phyloP scores from a whole-genome alignment of 108 stramenopile species.

The Cylindrotheca fusiformis region DNA sequence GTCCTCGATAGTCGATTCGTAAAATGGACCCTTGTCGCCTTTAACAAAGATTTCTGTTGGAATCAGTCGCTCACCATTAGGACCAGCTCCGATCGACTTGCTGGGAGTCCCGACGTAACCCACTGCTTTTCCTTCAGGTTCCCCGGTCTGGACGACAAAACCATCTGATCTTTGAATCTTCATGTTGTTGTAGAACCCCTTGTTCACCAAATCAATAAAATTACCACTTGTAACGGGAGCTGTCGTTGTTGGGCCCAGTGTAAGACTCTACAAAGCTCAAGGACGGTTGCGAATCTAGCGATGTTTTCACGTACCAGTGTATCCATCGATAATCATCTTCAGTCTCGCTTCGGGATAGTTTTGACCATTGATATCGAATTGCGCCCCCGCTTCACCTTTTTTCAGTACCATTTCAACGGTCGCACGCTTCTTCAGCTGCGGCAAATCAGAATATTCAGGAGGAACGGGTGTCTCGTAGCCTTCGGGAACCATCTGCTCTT shows the following conservation, averaged over 20 bases:
- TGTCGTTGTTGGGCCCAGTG: no score
- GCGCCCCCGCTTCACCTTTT: slow-evolving; percentile 64
- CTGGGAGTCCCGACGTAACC: slow-evolving; percentile 86
- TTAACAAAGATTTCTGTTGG: slow-evolving; percentile 89
- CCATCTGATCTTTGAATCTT: slow-evolving; percentile 93
- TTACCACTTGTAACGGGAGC: slow-evolving; percentile 93
- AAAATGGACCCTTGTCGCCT: slow-evolving; percentile 90
- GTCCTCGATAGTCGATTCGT: slow-evolving; percentile 93
- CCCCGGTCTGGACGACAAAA: slow-evolving; percentile 96
- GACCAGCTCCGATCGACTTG: slow-evolving; percentile 72
- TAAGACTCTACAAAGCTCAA: no score
- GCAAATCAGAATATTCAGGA: slow-evolving; percentile 77
- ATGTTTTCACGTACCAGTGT: slow-evolving; percentile 58
- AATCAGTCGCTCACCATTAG: slow-evolving; percentile 84
- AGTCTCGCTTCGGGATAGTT: slow-evolving; percentile 82
- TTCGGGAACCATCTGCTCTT: slow-evolving; percentile 92
- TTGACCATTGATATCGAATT: slow-evolving; percentile 83
- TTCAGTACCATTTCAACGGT: slow-evolving; percentile 90
- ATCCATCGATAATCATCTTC: slow-evolving; percentile 95
- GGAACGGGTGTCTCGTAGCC: slow-evolving; percentile 82
- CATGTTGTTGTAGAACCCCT: slow-evolving; percentile 96
- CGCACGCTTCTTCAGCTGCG: slow-evolving; percentile 83
- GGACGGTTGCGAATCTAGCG: no score
- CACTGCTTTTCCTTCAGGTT: slow-evolving; percentile 88
- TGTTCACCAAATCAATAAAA: slow-evolving; percentile 93